phyloP scores from a whole-genome alignment of 768 basidiomycete genomes.

The Kwoniella sp. region DNA sequence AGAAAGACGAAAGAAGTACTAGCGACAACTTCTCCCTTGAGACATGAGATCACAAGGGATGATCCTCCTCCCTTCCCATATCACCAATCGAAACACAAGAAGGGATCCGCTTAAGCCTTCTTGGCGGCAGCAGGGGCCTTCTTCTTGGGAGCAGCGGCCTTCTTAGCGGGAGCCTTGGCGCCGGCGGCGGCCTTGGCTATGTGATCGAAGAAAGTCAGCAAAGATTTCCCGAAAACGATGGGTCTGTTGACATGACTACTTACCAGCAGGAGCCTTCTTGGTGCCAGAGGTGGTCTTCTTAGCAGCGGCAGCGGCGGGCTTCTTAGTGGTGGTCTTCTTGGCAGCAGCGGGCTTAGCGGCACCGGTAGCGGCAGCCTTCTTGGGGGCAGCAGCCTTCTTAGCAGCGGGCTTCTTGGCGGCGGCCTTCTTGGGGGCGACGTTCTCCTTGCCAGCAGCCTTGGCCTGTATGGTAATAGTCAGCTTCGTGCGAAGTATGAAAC shows the following conservation, averaged over 20 bases:
- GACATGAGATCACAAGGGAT: neutral
- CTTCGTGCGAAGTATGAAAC: neutral
- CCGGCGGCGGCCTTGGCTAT: slow-evolving; percentile 37
- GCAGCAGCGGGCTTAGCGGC: slow-evolving; percentile 47
- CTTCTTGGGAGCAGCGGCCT: slow-evolving; percentile 44
- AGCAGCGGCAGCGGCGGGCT: slow-evolving; percentile 22
- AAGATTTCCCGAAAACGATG: neutral
- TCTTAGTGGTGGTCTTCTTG: slow-evolving; percentile 46
- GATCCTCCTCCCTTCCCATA: neutral
- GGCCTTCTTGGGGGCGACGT: slow-evolving; percentile 53
- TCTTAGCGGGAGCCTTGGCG: slow-evolving; percentile 39
- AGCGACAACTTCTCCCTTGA: slow-evolving; percentile 4
- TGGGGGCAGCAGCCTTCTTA: slow-evolving; percentile 61
- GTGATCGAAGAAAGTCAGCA: slow-evolving; percentile 12
- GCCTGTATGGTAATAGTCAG: slow-evolving; percentile 23
- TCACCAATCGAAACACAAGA: slow-evolving; percentile 1
- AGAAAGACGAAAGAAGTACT: slow-evolving; percentile 7
- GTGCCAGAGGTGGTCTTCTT: slow-evolving; percentile 32
- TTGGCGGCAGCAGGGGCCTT: slow-evolving; percentile 40
- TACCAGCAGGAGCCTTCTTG: slow-evolving; percentile 46
- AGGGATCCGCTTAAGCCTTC: slow-evolving; percentile 30
- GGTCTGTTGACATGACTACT: neutral
- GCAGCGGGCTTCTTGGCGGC: slow-evolving; percentile 56
- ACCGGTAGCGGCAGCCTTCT: slow-evolving; percentile 60
- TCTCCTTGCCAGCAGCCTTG: slow-evolving; percentile 54